Evolutionary conservation across 2,329 filamentous ascomycete species (phyloP), one percentile per base, ranked within the genome.

Genomic region (Talaromyces sp.): DNA sequence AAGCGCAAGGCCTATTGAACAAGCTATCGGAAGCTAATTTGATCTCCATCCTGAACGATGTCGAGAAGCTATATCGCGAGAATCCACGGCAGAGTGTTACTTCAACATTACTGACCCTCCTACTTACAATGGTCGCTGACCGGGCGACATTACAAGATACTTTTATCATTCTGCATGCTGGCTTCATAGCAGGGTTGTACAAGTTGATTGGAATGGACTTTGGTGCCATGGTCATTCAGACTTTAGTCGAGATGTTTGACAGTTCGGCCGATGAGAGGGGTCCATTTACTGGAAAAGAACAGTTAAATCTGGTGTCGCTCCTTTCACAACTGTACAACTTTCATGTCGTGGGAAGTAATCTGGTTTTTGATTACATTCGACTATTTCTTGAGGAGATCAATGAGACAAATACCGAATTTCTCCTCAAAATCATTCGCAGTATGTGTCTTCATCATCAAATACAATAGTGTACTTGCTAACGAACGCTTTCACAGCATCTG

Each of bases 241-340:
- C 86, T 39, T 80, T 93, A 6, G 89, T 96, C 16, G 85, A 89
- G 54, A 85, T 87, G 8, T 92, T 98, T 71, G 87, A 89, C 65
- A 80, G 83, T 18, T 81, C 87, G 64, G 90, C 91, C 67, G 79
- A 79, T 66, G 66, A 74, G 60, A 62, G 73, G 73, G 77, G 76
- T 6, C 68, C 71, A 5, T 74, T 73, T 16, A 67, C 73, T 62
- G 77, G 76, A 44, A 92, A 92, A 72, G 83, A 88, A 61, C 81
- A 84, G 1, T 83, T 88, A 8, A 96, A 99, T 73, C 76, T 97
- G 48, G 84, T 96, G 33, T 90, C 90, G 1, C 84, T 98, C 33
- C 79, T 98, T 14, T 87, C 93, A 0, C 88, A 96, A 71, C 82
- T 98, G 42, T 99, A 98, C 77, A 93, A 91, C 57, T 96, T 99